Base-by-base conservation (phyloP, 306 rosid species). In the Aeschynomene evenia region DNA sequence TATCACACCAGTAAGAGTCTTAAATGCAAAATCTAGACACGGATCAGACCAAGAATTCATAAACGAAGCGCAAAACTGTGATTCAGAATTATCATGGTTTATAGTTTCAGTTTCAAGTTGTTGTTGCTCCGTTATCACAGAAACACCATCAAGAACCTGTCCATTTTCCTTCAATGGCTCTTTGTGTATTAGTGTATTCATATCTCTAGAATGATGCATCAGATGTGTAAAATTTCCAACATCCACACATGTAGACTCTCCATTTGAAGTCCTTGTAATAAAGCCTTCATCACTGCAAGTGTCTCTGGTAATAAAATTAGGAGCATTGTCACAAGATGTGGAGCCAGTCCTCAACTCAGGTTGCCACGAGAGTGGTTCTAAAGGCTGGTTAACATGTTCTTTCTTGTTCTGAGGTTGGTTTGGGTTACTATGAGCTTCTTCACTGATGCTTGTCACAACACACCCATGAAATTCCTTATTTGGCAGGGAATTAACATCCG, bases 31-130 rank as follows among this genome's bases (percentile, higher is more conserved):
- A 66, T 94, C 98, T 61, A 90, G 82, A 80, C 98, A 90, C 23
- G 98, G 96, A 74, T 94, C 98, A 34, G 91, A 91, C 95, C 98
- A 94, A 49, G 91, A 73, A 84, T 87, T 86, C 77, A 68, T 62
- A 54, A 84, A 78, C 15, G 95, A 82, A 18, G 81, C 72, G 67
- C 88, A 70, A 52, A 81, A 68, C 51, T 73, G 83, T 14, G 81
- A 55, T 48, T 81, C 86, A 16, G 83, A 51, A 53, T 62, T 79
- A 15, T 66, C 62, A 22, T 55, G 73, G 70, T 40, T 62, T 52
- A 51, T 57, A 16, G 50, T 75, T 48, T 56, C 80, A 59, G 63
- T 75, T 75, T 74, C 84, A 78, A 74, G 59, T 10, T 42, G 84
- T 22, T 71, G 81, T 31, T 69, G 83, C 67, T 69, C 86, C 23